Conservation (phyloP, 2,329 filamentous ascomycete species). For the Cercospora sesami region DNA sequence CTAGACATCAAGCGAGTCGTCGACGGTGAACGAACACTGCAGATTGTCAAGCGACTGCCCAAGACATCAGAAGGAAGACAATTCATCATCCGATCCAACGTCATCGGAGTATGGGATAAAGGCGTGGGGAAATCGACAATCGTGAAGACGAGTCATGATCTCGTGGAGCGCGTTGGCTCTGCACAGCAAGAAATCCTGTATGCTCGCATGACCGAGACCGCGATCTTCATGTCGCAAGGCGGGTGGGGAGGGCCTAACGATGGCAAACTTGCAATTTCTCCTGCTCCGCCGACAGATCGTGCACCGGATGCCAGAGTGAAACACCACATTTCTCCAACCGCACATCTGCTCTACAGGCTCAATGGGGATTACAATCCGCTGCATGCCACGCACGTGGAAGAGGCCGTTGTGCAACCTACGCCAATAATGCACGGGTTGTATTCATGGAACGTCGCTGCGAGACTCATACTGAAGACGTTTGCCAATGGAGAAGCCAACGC, state of each 20-base stretch:
- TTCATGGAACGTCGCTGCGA: conserved; percentile 76
- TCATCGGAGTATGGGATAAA: conserved; percentile 86
- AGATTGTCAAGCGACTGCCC: conserved; percentile 70
- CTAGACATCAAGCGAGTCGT: conserved; percentile 73
- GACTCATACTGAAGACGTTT: conserved; percentile 68
- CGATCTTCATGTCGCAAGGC: conserved; percentile 76
- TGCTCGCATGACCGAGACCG: conserved; percentile 65
- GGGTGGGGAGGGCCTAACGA: conserved; percentile 85
- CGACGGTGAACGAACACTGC: conserved; percentile 77
- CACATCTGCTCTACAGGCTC: conserved; percentile 72
- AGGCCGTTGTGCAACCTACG: conserved; percentile 72
- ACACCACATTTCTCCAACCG: conserved; percentile 56
- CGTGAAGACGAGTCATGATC: conserved; percentile 71
- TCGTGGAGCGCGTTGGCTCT: conserved; percentile 60
- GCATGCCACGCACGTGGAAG: conserved; percentile 75
- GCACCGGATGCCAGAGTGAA: background rate
- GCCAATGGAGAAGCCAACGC: conserved; percentile 75
- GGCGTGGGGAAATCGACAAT: conserved; percentile 74
- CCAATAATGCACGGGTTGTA: conserved; percentile 89
- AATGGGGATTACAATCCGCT: conserved; percentile 95
- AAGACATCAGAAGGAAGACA: conserved; percentile 66
- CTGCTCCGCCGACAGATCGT: background rate
- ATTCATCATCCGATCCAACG: conserved; percentile 75
- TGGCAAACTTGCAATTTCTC: background rate
- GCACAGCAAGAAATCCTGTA: background rate